Percentiles rank a stretch among this genome's conserved stretches.
phyloP scores from a whole-genome alignment of 2,329 filamentous ascomycete genomes.

The Colletotrichum sublineola region DNA sequence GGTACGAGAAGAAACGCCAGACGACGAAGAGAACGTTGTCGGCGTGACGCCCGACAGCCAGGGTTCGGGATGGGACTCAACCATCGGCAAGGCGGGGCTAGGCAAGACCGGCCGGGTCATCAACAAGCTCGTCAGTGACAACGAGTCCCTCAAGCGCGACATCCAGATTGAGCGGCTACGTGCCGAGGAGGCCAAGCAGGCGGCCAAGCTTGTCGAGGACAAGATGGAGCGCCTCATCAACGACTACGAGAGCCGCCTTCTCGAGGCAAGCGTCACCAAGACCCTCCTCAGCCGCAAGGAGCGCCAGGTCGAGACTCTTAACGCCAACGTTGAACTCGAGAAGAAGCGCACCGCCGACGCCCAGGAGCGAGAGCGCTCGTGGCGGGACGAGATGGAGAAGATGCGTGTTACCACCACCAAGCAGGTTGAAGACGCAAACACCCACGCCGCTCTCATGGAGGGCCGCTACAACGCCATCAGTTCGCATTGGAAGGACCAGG shows the following conservation, averaged over 20 bases:
- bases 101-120: conserved; percentile 85
- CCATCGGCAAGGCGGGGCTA: conserved; percentile 76
- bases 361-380: conserved; percentile 70
- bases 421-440: conserved; percentile 75
- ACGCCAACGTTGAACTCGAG: conserved; percentile 74
- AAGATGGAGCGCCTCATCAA: conserved; percentile 77
- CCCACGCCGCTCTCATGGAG: conserved; percentile 75
- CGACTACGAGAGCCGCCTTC: conserved; percentile 77
- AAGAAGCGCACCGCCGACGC: conserved; percentile 71
- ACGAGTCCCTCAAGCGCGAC: conserved; percentile 82
- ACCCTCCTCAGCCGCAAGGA: conserved; percentile 79
- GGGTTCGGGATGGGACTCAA: conserved; percentile 70
- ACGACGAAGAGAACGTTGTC: conserved; percentile 29
- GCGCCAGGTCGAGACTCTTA: conserved; percentile 78
- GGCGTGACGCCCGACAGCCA: conserved; percentile 52
- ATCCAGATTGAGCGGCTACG: conserved; percentile 74
- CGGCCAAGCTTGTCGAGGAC: conserved; percentile 75
- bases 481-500: conserved; percentile 76
- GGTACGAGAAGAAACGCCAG: conserved; percentile 32
- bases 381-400: conserved; percentile 75
- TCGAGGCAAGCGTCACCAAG: conserved; percentile 79
- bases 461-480: conserved; percentile 77
- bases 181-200: conserved; percentile 79
- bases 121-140: conserved; percentile 84
- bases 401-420: conserved; percentile 69